These are phyloP conservation scores for Nannochloropsis gaditana DNA, from an alignment of 108 stramenopile genomes.

Conservation along the genomic window DNA sequence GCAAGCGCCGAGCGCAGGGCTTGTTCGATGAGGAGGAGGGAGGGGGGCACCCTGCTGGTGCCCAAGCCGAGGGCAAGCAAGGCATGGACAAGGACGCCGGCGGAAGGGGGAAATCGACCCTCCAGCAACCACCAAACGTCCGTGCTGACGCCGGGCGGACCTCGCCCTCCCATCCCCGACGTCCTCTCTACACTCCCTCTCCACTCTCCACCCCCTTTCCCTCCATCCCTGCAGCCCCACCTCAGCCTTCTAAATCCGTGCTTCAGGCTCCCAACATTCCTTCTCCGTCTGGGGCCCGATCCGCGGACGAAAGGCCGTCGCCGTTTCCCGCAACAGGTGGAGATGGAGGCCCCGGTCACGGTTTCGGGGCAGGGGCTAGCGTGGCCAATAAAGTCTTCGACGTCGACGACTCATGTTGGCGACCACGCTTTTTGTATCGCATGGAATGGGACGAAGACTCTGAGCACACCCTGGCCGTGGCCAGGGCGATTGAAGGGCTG, in stretches of 20 bases:
- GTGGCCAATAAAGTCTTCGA: neutral
- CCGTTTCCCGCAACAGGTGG: neutral
- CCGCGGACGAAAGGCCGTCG: neutral
- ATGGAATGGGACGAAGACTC: constrained; percentile 5
- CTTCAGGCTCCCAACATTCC: neutral
- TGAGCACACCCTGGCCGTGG: neutral
- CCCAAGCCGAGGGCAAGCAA: neutral
- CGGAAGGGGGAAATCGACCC: neutral
- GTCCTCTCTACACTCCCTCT: neutral
- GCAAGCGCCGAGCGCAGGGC: neutral
- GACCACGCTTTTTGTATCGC: neutral
- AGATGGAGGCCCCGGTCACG: neutral
- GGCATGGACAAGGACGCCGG: neutral
- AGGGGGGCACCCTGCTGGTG: neutral
- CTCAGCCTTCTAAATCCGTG: neutral
- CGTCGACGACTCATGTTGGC: neutral
- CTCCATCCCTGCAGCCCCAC: neutral
- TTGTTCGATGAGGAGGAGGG: neutral
- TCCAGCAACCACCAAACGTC: neutral
- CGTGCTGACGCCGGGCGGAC: neutral
- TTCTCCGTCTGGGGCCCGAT: neutral
- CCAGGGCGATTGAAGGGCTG: neutral
- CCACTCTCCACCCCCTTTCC: neutral
- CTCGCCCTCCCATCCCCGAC: neutral
- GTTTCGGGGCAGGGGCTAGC: neutral